phyloP scores from a whole-genome alignment of 768 basidiomycete genomes.

The Leccinum ochraceum region DNA sequence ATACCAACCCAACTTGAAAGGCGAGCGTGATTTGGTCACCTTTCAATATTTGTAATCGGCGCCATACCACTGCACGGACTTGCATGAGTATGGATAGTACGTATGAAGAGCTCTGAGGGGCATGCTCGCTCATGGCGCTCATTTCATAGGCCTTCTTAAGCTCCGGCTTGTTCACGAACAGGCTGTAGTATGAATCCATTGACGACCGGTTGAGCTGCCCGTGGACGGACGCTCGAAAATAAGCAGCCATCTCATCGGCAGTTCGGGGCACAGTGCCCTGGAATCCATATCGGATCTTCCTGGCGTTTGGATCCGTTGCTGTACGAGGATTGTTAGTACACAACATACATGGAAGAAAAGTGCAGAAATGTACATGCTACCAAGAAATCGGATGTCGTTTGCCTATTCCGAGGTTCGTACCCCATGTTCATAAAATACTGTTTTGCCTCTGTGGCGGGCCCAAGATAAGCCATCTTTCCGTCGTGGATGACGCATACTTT shows the following conservation, averaged over 20 bases:
- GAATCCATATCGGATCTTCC: slow-evolving; percentile 47
- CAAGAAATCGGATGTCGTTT: slow-evolving; percentile 63
- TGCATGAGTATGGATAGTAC: slow-evolving; percentile 47
- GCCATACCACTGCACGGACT: slow-evolving; percentile 42
- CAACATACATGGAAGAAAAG: background rate
- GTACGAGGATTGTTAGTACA: background rate
- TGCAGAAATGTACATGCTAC: slow-evolving; percentile 44
- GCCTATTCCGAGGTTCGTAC: slow-evolving; percentile 52
- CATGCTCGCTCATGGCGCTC: slow-evolving; percentile 52
- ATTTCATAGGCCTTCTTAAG: slow-evolving; percentile 43
- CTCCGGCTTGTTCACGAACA: slow-evolving; percentile 47
- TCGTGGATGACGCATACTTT: slow-evolving; percentile 28
- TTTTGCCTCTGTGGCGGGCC: slow-evolving; percentile 3
- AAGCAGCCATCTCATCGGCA: slow-evolving; percentile 55
- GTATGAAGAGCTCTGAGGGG: slow-evolving; percentile 43
- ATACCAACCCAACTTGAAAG: slow-evolving; percentile 26
- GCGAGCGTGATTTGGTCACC: slow-evolving; percentile 40
- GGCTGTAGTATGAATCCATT: slow-evolving; percentile 44
- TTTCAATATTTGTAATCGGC: slow-evolving; percentile 46
- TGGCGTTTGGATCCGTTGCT: slow-evolving; percentile 62
- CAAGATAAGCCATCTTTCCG: slow-evolving; percentile 12
- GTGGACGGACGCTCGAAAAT: slow-evolving; percentile 43
- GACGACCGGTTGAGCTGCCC: slow-evolving; percentile 46
- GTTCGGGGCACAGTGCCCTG: slow-evolving; percentile 47
- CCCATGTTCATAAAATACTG: slow-evolving; percentile 23